Percentiles rank a stretch among this genome's conserved stretches.
Conservation (phyloP, 345 rosid species). For the Mallotus nudiflorus region DNA sequence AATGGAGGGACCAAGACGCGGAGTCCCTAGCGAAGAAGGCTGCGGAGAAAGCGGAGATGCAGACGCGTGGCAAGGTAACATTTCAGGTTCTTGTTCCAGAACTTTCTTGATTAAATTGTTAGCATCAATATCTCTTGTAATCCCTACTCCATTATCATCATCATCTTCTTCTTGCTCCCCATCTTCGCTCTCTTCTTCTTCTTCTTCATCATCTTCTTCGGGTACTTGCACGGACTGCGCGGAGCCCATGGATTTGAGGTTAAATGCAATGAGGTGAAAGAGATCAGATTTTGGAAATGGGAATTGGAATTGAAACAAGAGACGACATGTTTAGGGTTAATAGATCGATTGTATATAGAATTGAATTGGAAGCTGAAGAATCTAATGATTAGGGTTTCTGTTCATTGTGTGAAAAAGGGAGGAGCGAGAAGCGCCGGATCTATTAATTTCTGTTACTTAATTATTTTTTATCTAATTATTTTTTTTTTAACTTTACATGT, state of each 20-base stretch:
- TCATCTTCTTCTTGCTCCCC: slow-evolving; percentile 40
- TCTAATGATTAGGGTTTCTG: too few relatives aligned
- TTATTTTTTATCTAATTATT: too few relatives aligned
- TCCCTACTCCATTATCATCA: slow-evolving; percentile 34
- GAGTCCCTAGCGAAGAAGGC: slow-evolving; percentile 82
- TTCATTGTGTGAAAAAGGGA: too few relatives aligned
- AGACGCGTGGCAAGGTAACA: slow-evolving; percentile 86
- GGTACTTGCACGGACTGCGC: slow-evolving; percentile 50
- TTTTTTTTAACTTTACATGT: too few relatives aligned
- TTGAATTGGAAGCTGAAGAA: too few relatives aligned
- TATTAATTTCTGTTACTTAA: too few relatives aligned
- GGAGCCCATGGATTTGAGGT: slow-evolving; percentile 53
- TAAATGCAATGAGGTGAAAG: background rate
- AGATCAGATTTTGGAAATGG: background rate
- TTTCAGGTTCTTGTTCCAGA: slow-evolving; percentile 85
- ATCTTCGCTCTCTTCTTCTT: too few relatives aligned
- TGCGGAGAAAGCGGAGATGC: slow-evolving; percentile 95
- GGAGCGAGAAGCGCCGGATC: too few relatives aligned
- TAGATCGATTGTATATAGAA: too few relatives aligned
- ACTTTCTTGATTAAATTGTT: slow-evolving; percentile 70
- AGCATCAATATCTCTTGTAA: slow-evolving; percentile 10
- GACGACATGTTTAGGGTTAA: too few relatives aligned
- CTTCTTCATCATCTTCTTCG: slow-evolving; percentile 54
- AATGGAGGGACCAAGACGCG: slow-evolving; percentile 83
- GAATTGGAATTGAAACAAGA: too few relatives aligned